Base-by-base conservation (phyloP, 495 filamentous ascomycete genomes). In the Tuber melanosporum region DNA sequence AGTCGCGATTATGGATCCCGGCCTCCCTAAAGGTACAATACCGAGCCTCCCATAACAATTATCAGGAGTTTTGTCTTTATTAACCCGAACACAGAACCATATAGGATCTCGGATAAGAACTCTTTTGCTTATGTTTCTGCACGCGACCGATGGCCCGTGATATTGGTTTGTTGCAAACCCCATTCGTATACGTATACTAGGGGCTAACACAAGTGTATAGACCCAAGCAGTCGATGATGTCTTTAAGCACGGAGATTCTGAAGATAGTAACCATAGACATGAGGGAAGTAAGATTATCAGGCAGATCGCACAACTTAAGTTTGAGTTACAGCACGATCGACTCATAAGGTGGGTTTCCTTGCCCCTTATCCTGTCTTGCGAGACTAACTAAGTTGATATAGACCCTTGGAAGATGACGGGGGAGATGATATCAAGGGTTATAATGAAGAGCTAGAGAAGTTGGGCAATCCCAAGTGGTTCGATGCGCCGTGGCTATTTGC, bases 151-250 rank as follows among this genome's bases (percentile, higher is more conserved):
- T 98, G 95, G 95, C 95, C 95, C 14, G 87, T 97, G 66, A 98
- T 99, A 82, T 84, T 99, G 71, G 94, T 97, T 79, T 82, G 89
- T 81, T 75, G 36, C 7, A 19, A n/a, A 36, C 41, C 52, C 14
- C 39, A 43, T 19, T 17, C 4, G 39, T 41, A 32, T 32, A 32
- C 46, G 12, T 69, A 46, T 70, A 15, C 22, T 20, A 46, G 49
- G 71, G 69, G 71, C 10, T n/a, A 62, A 39, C 43, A 66, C 32
- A 46, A 7, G 47, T 47, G 71, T 19, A 69, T 80, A 98, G 94
- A 98, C 95, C 26, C 90, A 93, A 84, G 94, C 92, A 43, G 97
- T 99, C 83, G 95, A 98, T 83, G 94, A 98, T 83, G 87, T 95
- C 36, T 94, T 97, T 85, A 92, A 92, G 7, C 88, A 92, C 32